phyloP scores from a whole-genome alignment of 352 stramenopile genomes.

The Phytopythium cucurbitacearum region DNA sequence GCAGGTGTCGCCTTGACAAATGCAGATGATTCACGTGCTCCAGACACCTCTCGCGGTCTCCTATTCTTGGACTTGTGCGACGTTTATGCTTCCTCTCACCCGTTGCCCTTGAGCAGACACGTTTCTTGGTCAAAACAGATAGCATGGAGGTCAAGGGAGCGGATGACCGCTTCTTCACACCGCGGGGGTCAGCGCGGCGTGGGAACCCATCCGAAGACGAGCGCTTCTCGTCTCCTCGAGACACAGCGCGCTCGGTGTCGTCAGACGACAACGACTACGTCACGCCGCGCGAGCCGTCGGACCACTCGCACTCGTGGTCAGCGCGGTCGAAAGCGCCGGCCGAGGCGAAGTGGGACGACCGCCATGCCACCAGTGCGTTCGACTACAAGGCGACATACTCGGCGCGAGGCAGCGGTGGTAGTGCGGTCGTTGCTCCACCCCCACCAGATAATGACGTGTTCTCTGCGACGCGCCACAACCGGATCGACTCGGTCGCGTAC shows the following conservation, averaged over 20 bases:
- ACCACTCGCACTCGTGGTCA: background rate
- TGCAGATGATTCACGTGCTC: no score
- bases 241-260: slow-evolving; percentile 51
- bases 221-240: slow-evolving; percentile 51
- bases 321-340: background rate
- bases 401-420: background rate
- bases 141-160: slow-evolving; percentile 40
- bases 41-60: no score
- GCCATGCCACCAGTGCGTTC: background rate
- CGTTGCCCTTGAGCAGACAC: no score
- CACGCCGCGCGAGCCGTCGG: slow-evolving; percentile 35
- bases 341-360: slow-evolving; percentile 3
- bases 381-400: slow-evolving; percentile 29
- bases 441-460: slow-evolving; percentile 79
- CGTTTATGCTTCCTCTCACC: no score
- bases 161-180: slow-evolving; percentile 67
- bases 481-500: slow-evolving; percentile 75
- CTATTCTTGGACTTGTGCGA: no score
- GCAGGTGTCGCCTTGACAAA: no score
- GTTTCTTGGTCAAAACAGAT: no score
- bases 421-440: slow-evolving; percentile 11
- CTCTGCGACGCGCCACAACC: slow-evolving; percentile 80
- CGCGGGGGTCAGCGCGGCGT: slow-evolving; percentile 46
- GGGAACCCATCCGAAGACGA: slow-evolving; percentile 52
- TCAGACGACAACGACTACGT: slow-evolving; percentile 61